phyloP scores from a whole-genome alignment of 129 eudicot species.

The Pseudognaphalium luteoalbum region DNA sequence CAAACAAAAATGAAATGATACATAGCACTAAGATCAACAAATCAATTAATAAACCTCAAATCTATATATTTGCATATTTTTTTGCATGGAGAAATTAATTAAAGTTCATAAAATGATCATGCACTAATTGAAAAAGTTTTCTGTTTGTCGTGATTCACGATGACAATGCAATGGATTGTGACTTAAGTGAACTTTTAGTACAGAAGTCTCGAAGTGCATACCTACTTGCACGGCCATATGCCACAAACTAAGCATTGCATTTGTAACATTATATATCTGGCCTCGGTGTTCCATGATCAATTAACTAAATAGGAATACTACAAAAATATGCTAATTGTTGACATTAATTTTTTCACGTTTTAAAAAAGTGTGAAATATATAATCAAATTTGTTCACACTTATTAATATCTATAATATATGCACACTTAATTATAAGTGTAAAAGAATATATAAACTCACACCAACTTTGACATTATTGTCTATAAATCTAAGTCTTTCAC shows the following conservation, averaged over 20 bases:
- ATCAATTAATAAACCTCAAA: conserved; percentile 5
- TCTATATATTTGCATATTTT: conserved; percentile 21
- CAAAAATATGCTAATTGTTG: too few species aligned
- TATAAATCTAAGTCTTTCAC: too few species aligned
- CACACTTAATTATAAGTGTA: too few species aligned
- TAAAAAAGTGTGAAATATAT: too few species aligned
- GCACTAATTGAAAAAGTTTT: not conserved
- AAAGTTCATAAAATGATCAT: conserved; percentile 15
- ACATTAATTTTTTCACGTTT: too few species aligned
- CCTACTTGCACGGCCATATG: conserved; percentile 1
- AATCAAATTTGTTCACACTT: too few species aligned
- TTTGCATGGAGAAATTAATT: conserved; percentile 17
- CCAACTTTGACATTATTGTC: too few species aligned
- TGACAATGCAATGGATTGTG: conserved; percentile 35
- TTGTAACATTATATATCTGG: too few species aligned
- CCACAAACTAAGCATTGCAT: conserved; percentile 2
- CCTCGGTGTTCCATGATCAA: too few species aligned
- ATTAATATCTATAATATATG: too few species aligned
- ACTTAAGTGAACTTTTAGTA: conserved; percentile 29
- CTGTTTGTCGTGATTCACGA: conserved; percentile 22
- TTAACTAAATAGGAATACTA: too few species aligned
- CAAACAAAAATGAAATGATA: conserved; percentile 19
- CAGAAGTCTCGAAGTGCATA: conserved; percentile 9
- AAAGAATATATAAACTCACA: too few species aligned
- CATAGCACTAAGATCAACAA: conserved; percentile 16